Conservation (phyloP, 2,329 filamentous ascomycete genomes). For the Aspergillus tanneri region DNA sequence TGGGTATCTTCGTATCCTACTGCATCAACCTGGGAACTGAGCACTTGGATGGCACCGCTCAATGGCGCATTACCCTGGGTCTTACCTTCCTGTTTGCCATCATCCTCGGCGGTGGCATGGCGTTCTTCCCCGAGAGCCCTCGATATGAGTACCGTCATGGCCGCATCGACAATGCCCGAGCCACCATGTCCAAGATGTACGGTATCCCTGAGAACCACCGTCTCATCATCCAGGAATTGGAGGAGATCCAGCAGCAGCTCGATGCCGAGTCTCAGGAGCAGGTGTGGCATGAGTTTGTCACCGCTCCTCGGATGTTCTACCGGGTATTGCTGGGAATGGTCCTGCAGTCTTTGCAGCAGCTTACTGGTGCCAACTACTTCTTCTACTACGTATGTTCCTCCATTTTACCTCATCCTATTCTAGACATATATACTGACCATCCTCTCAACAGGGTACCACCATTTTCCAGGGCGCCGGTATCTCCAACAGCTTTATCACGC, state of each 20-base stretch:
- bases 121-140: slow-evolving; percentile 57
- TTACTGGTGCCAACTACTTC: slow-evolving; percentile 49
- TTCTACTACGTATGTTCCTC: slow-evolving; percentile 54
- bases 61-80: slow-evolving; percentile 54
- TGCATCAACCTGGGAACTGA: slow-evolving; percentile 49
- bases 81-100: slow-evolving; percentile 58
- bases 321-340: slow-evolving; percentile 43
- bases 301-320: slow-evolving; percentile 48
- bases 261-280: slow-evolving; percentile 50
- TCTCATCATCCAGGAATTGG: slow-evolving; percentile 54
- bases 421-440: slow-evolving; percentile 12
- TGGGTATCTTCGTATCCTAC: slow-evolving; percentile 49
- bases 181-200: slow-evolving; percentile 56
- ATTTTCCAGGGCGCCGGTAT: slow-evolving; percentile 64
- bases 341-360: slow-evolving; percentile 46
- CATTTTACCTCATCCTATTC: background rate
- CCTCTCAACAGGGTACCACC: slow-evolving; percentile 36
- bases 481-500: slow-evolving; percentile 61
- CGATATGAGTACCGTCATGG: slow-evolving; percentile 59
- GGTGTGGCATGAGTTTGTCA: slow-evolving; percentile 45
- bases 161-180: slow-evolving; percentile 51
- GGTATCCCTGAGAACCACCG: slow-evolving; percentile 55
- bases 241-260: slow-evolving; percentile 58
- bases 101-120: slow-evolving; percentile 56
- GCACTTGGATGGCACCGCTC: slow-evolving; percentile 41